A percentile compares a stretch with the other conserved stretches of the same genome.
These are phyloP conservation scores for Isatis tinctoria DNA, from an alignment of 345 rosid species.

Conservation along the genomic window DNA sequence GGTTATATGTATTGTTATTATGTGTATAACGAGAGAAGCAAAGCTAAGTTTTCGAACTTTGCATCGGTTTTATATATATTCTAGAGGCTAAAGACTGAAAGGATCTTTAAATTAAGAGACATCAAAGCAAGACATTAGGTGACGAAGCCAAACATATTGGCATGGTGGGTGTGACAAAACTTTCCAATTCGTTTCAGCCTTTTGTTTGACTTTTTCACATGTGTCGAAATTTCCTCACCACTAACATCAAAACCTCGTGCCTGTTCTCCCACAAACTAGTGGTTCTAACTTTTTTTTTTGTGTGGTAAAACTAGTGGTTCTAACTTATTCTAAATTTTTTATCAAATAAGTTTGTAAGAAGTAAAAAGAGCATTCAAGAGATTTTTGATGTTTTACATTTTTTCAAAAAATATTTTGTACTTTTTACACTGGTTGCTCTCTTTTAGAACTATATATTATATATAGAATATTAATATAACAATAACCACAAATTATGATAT, in stretches of 20 bases:
- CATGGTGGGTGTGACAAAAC: background rate
- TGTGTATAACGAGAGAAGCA: constrained; percentile 6
- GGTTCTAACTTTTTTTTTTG: no score
- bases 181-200: background rate
- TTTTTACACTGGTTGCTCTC: background rate
- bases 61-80: constrained; percentile 4
- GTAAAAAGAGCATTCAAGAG: background rate
- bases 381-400: background rate
- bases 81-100: constrained; percentile 1
- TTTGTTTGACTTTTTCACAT: background rate
- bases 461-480: background rate
- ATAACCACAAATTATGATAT: background rate
- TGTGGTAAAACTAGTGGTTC: background rate
- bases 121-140: constrained; percentile 18
- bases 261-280: background rate
- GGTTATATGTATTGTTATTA: background rate
- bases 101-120: constrained; percentile 7
- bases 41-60: constrained; percentile 16
- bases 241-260: constrained; percentile 13
- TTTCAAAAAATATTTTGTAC: no score
- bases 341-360: background rate
- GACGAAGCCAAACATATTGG: constrained; percentile 15
- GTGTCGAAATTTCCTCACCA: constrained; percentile 17
- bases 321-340: background rate
- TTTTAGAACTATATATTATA: background rate